phyloP scores from a whole-genome alignment of 495 filamentous ascomycete genomes.

The Talaromyces stipitatus region DNA sequence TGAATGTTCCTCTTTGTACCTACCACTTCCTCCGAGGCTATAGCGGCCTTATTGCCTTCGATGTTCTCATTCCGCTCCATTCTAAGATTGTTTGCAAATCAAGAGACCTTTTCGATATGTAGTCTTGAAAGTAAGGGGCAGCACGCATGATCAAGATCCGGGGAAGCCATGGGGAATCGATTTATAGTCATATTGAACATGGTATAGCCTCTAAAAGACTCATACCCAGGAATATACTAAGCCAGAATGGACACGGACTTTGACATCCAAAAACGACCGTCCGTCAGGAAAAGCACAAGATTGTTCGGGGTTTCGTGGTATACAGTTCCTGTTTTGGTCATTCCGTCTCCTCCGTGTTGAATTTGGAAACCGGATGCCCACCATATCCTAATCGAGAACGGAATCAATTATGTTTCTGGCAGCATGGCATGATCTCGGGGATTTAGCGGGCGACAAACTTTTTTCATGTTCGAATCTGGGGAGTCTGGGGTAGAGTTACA shows the following conservation, averaged over 20 bases:
- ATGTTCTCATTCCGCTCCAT: not conserved
- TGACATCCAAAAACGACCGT: not conserved
- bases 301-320: not conserved
- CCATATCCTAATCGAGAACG: not conserved
- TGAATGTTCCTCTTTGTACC: not conserved
- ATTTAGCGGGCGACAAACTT: not conserved
- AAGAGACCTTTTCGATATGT: not conserved
- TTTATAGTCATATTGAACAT: not conserved
- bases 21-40: not conserved
- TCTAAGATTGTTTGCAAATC: not conserved
- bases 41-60: not conserved
- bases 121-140: not conserved
- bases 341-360: not conserved
- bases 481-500: not conserved
- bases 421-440: not conserved
- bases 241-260: not conserved
- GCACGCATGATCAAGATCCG: not conserved
- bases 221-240: not conserved
- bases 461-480: not conserved
- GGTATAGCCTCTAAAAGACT: not conserved
- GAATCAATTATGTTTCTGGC: not conserved
- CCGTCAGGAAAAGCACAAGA: not conserved
- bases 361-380: not conserved
- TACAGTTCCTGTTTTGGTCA: not conserved
- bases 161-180: not conserved